Conservation (phyloP, 2,329 filamentous ascomycete genomes). For the Aspergillus sp. region DNA sequence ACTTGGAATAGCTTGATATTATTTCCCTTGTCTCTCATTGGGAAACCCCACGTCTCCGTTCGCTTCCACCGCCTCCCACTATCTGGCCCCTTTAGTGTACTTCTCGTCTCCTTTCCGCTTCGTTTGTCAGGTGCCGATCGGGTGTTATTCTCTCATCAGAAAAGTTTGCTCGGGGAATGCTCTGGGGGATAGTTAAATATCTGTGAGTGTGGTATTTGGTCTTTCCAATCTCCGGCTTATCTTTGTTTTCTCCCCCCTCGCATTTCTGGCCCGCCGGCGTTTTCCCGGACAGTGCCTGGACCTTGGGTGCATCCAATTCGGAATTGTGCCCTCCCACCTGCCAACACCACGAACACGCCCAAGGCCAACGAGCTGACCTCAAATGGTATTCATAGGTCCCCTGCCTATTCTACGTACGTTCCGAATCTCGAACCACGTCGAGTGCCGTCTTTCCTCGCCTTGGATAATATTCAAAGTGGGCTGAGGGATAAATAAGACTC, state of each 20-base stretch:
- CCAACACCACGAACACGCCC: neutral
- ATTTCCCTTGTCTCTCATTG: neutral
- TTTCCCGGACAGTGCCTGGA: conserved; percentile 10
- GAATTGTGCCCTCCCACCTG: conserved; percentile 11
- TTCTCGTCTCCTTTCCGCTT: conserved; percentile 11
- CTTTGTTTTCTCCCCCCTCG: conserved; percentile 2
- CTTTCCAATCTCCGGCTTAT: conserved; percentile 1
- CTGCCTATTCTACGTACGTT: neutral
- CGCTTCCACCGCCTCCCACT: conserved; percentile 9
- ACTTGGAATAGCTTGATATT: neutral
- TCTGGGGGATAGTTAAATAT: neutral
- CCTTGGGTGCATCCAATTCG: neutral
- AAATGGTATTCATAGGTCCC: neutral
- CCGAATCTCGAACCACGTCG: neutral
- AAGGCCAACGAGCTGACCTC: neutral
- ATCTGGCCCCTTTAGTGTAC: conserved; percentile 1
- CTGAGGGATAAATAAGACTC: conserved; percentile 8
- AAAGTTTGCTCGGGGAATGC: conserved; percentile 5
- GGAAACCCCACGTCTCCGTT: conserved; percentile 4
- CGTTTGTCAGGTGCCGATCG: conserved; percentile 15
- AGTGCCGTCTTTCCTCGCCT: neutral
- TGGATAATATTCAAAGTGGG: conserved; percentile 10
- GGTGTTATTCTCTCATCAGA: conserved; percentile 13
- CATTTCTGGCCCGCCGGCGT: conserved; percentile 3
- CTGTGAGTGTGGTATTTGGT: conserved; percentile 1